Evolutionary conservation across 2,329 filamentous ascomycete species (phyloP).

Genomic region (Cryphonectria japonica): DNA sequence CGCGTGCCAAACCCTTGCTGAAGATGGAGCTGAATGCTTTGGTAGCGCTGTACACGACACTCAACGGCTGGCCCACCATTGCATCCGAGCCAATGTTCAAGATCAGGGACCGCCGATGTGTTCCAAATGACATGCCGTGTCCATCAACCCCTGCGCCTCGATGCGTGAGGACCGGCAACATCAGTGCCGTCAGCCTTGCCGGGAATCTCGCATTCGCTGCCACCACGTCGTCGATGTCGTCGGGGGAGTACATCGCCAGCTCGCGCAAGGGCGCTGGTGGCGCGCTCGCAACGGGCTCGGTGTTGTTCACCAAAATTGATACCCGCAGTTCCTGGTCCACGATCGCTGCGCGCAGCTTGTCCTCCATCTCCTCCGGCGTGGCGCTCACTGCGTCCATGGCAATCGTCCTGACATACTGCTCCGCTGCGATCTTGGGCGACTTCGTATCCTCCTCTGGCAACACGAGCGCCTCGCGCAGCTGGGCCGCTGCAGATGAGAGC

Average conservation of each 20-base stretch:
- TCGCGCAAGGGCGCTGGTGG: slow-evolving; percentile 35
- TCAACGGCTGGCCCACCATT: slow-evolving; percentile 35
- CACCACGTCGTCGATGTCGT: slow-evolving; percentile 39
- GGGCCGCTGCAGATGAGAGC: slow-evolving; percentile 35
- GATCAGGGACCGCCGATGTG: slow-evolving; percentile 35
- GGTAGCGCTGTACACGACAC: slow-evolving; percentile 38
- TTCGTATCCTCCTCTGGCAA: not conserved
- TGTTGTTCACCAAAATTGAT: slow-evolving; percentile 42
- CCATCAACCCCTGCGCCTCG: slow-evolving; percentile 23
- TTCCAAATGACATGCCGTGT: slow-evolving; percentile 9
- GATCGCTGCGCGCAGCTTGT: slow-evolving; percentile 31
- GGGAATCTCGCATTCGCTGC: slow-evolving; percentile 42
- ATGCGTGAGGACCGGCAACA: slow-evolving; percentile 35
- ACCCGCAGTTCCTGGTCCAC: slow-evolving; percentile 33
- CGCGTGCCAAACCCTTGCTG: slow-evolving; percentile 35
- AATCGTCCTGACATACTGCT: slow-evolving; percentile 36
- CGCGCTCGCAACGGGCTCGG: slow-evolving; percentile 37
- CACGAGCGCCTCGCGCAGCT: slow-evolving; percentile 30
- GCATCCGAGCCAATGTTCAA: slow-evolving; percentile 37
- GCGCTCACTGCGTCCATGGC: slow-evolving; percentile 38
- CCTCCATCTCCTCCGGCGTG: slow-evolving; percentile 35
- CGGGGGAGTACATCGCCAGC: slow-evolving; percentile 35
- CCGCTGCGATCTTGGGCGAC: slow-evolving; percentile 27
- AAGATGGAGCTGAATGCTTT: slow-evolving; percentile 40
- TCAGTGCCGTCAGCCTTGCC: slow-evolving; percentile 39